phyloP scores from a whole-genome alignment of 164 flowering plant genomes.

The Macadamia integrifolia region DNA sequence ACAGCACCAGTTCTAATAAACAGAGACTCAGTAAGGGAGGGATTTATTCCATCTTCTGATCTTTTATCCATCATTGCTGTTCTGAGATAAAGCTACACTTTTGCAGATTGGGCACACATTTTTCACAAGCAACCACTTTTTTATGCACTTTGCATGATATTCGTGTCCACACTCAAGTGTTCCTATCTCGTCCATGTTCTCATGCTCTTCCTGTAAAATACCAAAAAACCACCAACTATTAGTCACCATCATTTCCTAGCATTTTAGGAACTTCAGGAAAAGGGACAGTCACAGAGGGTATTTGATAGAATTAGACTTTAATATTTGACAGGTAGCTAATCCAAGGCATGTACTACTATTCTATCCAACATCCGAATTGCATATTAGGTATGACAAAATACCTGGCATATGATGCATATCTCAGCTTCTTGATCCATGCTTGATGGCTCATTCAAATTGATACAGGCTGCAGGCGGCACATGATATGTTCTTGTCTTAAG shows the following conservation, averaged over 20 bases:
- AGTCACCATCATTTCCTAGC: neutral
- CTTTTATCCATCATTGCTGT: neutral
- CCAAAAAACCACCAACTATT: neutral
- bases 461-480: constrained; percentile 18
- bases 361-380: neutral
- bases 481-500: constrained; percentile 36
- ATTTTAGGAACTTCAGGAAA: neutral
- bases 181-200: constrained; percentile 15
- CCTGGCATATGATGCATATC: constrained; percentile 69
- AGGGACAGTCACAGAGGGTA: neutral
- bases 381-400: constrained; percentile 9
- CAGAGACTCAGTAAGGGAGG: no score
- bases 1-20: no score
- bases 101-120: constrained; percentile 23
- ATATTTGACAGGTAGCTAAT: no score
- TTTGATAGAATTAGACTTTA: no score
- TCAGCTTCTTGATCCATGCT: constrained; percentile 27
- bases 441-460: constrained; percentile 32
- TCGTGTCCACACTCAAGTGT: constrained; percentile 23
- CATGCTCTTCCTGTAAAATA: constrained; percentile 12
- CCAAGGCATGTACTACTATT: no score
- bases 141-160: constrained; percentile 20
- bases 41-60: no score
- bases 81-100: constrained; percentile 2
- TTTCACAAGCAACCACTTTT: constrained; percentile 19